Evolutionary conservation across 768 basidiomycete species (phyloP).

Genomic region (Russula abietina): DNA sequence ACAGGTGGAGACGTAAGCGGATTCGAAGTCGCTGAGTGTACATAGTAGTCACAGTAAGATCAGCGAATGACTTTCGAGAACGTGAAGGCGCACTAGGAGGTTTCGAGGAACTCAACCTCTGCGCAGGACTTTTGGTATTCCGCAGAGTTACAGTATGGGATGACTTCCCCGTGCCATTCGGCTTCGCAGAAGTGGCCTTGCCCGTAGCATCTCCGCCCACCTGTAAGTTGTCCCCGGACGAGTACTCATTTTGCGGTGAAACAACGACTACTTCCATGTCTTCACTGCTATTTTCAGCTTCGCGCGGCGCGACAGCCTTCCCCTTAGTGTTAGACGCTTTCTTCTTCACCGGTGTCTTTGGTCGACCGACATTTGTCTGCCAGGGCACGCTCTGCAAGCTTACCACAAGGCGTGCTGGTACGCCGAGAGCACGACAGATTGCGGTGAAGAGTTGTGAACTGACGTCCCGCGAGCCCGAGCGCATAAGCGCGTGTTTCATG

Average conservation of each 20-base stretch:
- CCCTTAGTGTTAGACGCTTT: constrained; percentile 38
- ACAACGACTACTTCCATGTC: constrained; percentile 37
- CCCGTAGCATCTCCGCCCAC: constrained; percentile 34
- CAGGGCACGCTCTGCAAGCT: constrained; percentile 92
- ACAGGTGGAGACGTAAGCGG: constrained; percentile 70
- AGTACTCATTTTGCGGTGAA: constrained; percentile 22
- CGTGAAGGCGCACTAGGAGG: constrained; percentile 9
- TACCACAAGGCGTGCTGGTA: constrained; percentile 82
- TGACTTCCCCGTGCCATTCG: constrained; percentile 50
- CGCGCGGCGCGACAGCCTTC: constrained; percentile 29
- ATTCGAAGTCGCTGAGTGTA: constrained; percentile 37
- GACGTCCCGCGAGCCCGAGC: constrained; percentile 73
- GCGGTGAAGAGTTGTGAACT: constrained; percentile 90
- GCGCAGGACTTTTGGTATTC: constrained; percentile 47
- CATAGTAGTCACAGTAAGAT: not conserved
- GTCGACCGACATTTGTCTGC: constrained; percentile 62
- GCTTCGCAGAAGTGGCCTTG: constrained; percentile 32
- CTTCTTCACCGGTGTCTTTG: constrained; percentile 41
- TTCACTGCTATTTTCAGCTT: constrained; percentile 35
- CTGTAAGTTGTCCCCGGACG: constrained; percentile 38
- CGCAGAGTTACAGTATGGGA: constrained; percentile 54
- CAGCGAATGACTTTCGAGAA: not conserved
- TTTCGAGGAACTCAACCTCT: constrained; percentile 34
- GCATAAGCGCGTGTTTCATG: constrained; percentile 88
- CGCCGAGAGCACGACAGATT: constrained; percentile 75